A percentile compares a stretch with the other conserved stretches of the same genome.
These are phyloP conservation scores for Barnettozyma sp. DNA, from an alignment of 805 yeast species.

Conservation along the genomic window DNA sequence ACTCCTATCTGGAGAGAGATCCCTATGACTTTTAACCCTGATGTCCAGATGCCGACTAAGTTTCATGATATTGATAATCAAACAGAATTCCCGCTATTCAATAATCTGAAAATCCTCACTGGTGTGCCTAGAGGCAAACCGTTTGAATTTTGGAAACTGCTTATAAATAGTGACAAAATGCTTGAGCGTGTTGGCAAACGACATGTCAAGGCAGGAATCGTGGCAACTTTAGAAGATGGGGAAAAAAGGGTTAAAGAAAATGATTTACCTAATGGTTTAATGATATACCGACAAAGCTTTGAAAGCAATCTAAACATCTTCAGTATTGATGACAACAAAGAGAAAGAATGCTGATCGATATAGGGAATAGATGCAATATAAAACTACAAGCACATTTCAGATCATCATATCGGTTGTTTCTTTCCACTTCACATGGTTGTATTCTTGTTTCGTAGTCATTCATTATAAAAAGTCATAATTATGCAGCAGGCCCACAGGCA, in stretches of 20 bases:
- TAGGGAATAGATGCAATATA: too few relatives aligned
- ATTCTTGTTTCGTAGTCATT: background rate
- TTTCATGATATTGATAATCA: background rate
- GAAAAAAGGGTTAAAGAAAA: constrained; percentile 41
- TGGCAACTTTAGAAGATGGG: constrained; percentile 42
- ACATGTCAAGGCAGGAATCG: constrained; percentile 57
- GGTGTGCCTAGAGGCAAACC: constrained; percentile 20
- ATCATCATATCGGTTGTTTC: too few relatives aligned
- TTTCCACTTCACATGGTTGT: too few relatives aligned
- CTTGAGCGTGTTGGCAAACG: constrained; percentile 56
- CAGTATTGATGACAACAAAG: constrained; percentile 23
- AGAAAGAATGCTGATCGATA: too few relatives aligned
- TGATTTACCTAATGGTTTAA: constrained; percentile 59
- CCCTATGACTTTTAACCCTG: constrained; percentile 27
- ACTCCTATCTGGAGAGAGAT: constrained; percentile 30
- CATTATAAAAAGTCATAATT: constrained; percentile 1
- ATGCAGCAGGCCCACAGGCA: constrained; percentile 13
- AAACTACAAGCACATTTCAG: too few relatives aligned
- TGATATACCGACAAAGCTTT: constrained; percentile 21
- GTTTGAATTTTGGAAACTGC: constrained; percentile 46
- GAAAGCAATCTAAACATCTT: constrained; percentile 21
- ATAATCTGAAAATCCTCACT: constrained; percentile 10
- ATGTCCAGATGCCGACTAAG: background rate
- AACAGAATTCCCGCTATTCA: background rate
- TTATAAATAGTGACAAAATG: constrained; percentile 38